These are phyloP conservation scores for Aspergillus uvarum DNA, from an alignment of 2,329 filamentous ascomycete genomes.

Conservation along the genomic window DNA sequence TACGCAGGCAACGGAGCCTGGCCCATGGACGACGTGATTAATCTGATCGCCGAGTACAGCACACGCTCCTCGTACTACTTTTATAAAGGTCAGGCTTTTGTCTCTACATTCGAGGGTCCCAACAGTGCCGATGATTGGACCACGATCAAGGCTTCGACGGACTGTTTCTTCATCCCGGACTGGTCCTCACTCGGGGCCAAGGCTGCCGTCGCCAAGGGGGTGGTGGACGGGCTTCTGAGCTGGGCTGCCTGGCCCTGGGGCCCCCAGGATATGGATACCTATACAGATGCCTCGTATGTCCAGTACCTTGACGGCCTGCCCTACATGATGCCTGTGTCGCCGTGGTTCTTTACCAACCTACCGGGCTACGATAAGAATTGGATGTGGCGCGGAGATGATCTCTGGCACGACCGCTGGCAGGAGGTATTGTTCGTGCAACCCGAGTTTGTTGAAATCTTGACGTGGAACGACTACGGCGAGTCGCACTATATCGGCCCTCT, in stretches of 20 bases:
- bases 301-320: constrained; percentile 33
- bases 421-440: constrained; percentile 52
- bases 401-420: constrained; percentile 62
- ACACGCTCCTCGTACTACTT: constrained; percentile 25
- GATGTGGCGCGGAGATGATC: constrained; percentile 59
- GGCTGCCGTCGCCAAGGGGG: constrained; percentile 22
- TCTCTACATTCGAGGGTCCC: constrained; percentile 48
- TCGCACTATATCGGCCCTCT: too few species aligned
- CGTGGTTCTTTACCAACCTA: constrained; percentile 60
- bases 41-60: constrained; percentile 25
- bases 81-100: constrained; percentile 32
- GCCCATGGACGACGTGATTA: constrained; percentile 24
- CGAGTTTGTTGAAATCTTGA: constrained; percentile 55
- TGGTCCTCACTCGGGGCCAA: constrained; percentile 41
- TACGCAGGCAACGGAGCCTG: constrained; percentile 35
- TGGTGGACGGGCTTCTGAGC: constrained; percentile 41
- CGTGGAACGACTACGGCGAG: constrained; percentile 18
- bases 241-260: constrained; percentile 47
- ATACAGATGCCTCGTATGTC: constrained; percentile 42
- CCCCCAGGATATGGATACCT: constrained; percentile 36
- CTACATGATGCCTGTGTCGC: constrained; percentile 56
- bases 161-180: constrained; percentile 49
- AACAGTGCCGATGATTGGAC: constrained; percentile 45
- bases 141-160: constrained; percentile 41
- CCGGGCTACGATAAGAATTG: constrained; percentile 60